Evolutionary conservation across 1,284 basidiomycete genomes (phyloP).

Genomic region (Heterobasidion annosum): DNA sequence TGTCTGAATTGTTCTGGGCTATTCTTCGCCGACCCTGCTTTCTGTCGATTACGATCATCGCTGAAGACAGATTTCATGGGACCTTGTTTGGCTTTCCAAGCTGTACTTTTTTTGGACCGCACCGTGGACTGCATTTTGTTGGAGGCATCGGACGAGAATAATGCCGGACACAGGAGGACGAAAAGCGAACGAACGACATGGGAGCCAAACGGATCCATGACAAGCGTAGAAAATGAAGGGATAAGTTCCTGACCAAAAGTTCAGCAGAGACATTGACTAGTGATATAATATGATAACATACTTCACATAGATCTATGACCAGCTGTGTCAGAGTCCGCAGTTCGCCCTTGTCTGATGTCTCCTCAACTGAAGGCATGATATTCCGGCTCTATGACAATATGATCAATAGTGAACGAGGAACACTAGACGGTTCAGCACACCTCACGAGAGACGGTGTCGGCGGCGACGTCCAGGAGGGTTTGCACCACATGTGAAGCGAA

Average conservation of each 20-base stretch:
- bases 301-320: slow-evolving; percentile 57
- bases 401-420: neutral
- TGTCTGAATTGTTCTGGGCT: slow-evolving; percentile 45
- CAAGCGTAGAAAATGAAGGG: slow-evolving; percentile 50
- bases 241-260: slow-evolving; percentile 52
- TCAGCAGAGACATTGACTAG: neutral
- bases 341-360: slow-evolving; percentile 48
- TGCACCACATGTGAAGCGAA: slow-evolving; percentile 93
- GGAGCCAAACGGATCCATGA: slow-evolving; percentile 81
- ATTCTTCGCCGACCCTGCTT: slow-evolving; percentile 16
- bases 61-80: slow-evolving; percentile 65
- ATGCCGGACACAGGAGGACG: slow-evolving; percentile 57
- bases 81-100: slow-evolving; percentile 71
- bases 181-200: slow-evolving; percentile 80
- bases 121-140: slow-evolving; percentile 24
- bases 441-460: slow-evolving; percentile 77
- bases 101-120: slow-evolving; percentile 70
- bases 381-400: slow-evolving; percentile 46
- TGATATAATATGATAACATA: slow-evolving; percentile 22
- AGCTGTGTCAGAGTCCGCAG: slow-evolving; percentile 68
- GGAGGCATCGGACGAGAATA: slow-evolving; percentile 26
- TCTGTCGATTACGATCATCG: slow-evolving; percentile 32
- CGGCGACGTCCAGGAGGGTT: slow-evolving; percentile 69
- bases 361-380: slow-evolving; percentile 44
- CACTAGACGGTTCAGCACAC: slow-evolving; percentile 27